Conservation (phyloP, 2,329 filamentous ascomycete species). For the Trichoderma koningiopsis region DNA sequence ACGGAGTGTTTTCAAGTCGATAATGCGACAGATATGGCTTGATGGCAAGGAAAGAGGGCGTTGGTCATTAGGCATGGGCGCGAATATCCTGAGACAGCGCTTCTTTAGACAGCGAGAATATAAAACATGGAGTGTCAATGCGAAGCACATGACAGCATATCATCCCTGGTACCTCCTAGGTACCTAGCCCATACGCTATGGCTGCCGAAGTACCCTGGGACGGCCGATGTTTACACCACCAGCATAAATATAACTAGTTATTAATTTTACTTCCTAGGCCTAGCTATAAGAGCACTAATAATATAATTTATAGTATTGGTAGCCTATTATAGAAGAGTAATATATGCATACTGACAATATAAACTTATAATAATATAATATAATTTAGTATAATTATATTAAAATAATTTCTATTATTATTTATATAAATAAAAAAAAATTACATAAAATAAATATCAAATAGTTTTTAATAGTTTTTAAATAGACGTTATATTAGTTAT, state of each 20-base stretch:
- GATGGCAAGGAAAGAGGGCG: neutral
- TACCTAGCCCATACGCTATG: neutral
- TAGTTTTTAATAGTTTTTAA: too few species aligned
- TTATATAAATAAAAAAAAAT: neutral
- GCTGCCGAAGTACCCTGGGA: neutral
- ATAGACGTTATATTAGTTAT: neutral
- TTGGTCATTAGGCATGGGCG: slow-evolving; percentile 4
- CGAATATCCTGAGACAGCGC: slow-evolving; percentile 1
- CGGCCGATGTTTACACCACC: neutral
- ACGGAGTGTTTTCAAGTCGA: neutral
- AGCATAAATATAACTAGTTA: neutral
- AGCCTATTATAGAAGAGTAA: too few species aligned
- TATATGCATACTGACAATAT: neutral
- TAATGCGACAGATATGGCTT: neutral
- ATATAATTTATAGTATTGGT: too few species aligned
- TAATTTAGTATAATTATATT: neutral
- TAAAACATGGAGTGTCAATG: neutral
- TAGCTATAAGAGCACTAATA: neutral
- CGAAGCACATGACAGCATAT: slow-evolving; percentile 4
- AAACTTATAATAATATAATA: neutral
- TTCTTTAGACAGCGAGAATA: neutral
- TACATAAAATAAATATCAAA: neutral
- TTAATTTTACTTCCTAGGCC: neutral
- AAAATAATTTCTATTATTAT: neutral
- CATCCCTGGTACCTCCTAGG: neutral